These are phyloP conservation scores for Ambrosiella xylebori DNA, from an alignment of 2,329 filamentous ascomycete species.

Conservation along the genomic window DNA sequence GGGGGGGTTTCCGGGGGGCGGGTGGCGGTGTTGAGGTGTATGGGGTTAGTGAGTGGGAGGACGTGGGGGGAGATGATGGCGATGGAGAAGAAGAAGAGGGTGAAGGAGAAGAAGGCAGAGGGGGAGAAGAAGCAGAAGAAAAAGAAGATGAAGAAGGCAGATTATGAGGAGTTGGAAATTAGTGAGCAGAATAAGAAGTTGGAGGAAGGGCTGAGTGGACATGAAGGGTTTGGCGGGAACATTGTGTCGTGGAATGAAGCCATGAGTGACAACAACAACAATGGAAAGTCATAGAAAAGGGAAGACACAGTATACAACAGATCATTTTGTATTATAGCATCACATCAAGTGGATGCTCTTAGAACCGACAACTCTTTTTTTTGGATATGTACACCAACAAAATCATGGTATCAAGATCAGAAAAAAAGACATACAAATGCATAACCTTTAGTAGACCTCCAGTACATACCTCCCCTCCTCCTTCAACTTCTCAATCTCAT, in stretches of 20 bases:
- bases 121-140: neutral
- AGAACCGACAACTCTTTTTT: neutral
- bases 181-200: conserved; percentile 4
- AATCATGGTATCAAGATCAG: too few species aligned
- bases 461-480: conserved; percentile 86
- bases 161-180: conserved; percentile 21
- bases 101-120: neutral
- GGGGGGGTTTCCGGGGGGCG: conserved; percentile 24
- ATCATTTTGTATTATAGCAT: too few species aligned
- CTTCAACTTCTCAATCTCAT: conserved; percentile 96
- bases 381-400: neutral
- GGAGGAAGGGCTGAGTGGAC: conserved; percentile 14
- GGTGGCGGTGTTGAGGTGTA: conserved; percentile 22
- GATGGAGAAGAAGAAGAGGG: conserved; percentile 15
- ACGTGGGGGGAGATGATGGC: conserved; percentile 16
- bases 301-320: too few species aligned
- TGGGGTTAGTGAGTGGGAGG: conserved; percentile 3
- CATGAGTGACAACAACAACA: neutral
- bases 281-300: neutral
- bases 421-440: neutral
- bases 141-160: conserved; percentile 14
- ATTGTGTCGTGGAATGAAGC: conserved; percentile 25
- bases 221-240: conserved; percentile 18
- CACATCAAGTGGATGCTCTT: too few species aligned
- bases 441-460: conserved; percentile 63